Percentiles rank a stretch among this genome's conserved stretches.
Conservation (phyloP, 768 basidiomycete species). For the Tulasnella sp. region DNA sequence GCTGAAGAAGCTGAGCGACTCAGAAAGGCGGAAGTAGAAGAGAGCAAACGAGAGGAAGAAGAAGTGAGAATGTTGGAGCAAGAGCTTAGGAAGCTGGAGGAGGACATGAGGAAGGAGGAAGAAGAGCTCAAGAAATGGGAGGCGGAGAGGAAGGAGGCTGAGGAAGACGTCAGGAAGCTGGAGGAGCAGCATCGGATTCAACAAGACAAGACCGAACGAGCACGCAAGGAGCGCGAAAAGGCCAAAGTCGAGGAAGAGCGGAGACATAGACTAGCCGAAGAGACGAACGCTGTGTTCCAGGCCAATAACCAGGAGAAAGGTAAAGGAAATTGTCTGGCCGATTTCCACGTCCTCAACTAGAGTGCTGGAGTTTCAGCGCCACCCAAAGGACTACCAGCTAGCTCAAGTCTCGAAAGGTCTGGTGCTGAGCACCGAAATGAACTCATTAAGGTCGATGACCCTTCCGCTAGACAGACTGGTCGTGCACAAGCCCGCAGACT, state of each 20-base stretch:
- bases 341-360: no score
- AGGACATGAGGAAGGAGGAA: not conserved
- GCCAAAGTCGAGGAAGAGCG: not conserved
- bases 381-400: no score
- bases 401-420: no score
- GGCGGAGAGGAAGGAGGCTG: not conserved
- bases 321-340: no score
- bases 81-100: no score
- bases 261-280: not conserved
- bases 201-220: not conserved
- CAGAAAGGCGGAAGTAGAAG: not conserved
- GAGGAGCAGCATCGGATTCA: not conserved
- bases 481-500: no score
- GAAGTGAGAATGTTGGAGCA: not conserved
- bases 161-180: not conserved
- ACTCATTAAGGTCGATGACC: no score
- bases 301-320: no score
- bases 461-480: no score
- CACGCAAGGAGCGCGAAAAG: not conserved
- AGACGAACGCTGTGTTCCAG: not conserved
- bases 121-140: not conserved
- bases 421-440: no score
- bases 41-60: not conserved
- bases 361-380: no score
- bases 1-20: not conserved